These are phyloP conservation scores for Spathaspora sp. DNA, from an alignment of 805 yeast genomes.

Conservation along the genomic window DNA sequence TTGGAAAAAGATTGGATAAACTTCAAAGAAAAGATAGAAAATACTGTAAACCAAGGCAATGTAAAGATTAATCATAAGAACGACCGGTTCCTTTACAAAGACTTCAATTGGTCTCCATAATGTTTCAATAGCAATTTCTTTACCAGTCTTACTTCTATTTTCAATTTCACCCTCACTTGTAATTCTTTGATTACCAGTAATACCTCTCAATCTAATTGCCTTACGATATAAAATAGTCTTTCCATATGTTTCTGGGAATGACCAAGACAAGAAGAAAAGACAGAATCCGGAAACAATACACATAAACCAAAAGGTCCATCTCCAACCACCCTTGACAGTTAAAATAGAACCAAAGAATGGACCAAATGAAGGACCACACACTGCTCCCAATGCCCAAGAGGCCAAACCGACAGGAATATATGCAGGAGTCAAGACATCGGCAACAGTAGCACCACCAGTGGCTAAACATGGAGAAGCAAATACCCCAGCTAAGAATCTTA, in stretches of 20 bases:
- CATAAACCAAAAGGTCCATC: conserved; percentile 55
- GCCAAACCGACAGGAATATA: conserved; percentile 44
- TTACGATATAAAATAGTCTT: conserved; percentile 44
- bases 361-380: conserved; percentile 52
- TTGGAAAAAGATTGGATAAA: conserved; percentile 46
- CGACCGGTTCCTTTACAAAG: conserved; percentile 51
- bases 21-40: conserved; percentile 54
- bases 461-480: conserved; percentile 55
- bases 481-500: conserved; percentile 53
- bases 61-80: conserved; percentile 50
- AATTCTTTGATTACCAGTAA: conserved; percentile 46
- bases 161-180: conserved; percentile 36
- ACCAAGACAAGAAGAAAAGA: conserved; percentile 30
- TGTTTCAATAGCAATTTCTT: conserved; percentile 22
- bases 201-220: conserved; percentile 42
- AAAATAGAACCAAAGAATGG: conserved; percentile 57
- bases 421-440: conserved; percentile 46
- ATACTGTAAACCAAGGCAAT: conserved; percentile 51
- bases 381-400: conserved; percentile 51
- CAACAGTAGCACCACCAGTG: conserved; percentile 56
- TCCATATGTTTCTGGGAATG: conserved; percentile 47
- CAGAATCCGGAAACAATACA: conserved; percentile 37
- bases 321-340: conserved; percentile 39
- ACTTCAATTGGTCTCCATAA: conserved; percentile 51
- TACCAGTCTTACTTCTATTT: conserved; percentile 15